These are phyloP conservation scores for Xylariaceae sp. DNA, from an alignment of 2,329 filamentous ascomycete species.

Conservation along the genomic window DNA sequence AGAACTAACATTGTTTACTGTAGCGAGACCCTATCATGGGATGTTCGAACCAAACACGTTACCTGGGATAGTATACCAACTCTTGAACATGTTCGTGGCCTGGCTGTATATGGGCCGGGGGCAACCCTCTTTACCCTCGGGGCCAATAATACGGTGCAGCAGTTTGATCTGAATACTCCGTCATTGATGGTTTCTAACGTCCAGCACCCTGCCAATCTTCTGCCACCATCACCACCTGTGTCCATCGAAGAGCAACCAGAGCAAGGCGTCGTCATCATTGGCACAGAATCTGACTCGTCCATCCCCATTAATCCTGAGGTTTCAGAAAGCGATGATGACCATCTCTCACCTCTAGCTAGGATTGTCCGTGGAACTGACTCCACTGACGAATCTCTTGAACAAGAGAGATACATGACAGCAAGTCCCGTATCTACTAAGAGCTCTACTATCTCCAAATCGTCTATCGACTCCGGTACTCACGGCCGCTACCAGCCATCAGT, in stretches of 20 bases:
- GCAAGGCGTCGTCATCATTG: conserved; percentile 55
- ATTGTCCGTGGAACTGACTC: conserved; percentile 73
- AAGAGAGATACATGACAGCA: conserved; percentile 66
- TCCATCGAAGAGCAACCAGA: conserved; percentile 75
- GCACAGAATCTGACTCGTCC: conserved; percentile 61
- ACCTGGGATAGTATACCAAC: conserved; percentile 89
- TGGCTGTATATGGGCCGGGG: conserved; percentile 87
- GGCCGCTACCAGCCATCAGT: conserved; percentile 57
- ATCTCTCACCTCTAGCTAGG: conserved; percentile 75
- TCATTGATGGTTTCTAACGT: conserved; percentile 83
- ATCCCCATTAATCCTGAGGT: conserved; percentile 63
- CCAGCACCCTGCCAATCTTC: conserved; percentile 79
- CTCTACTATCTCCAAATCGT: conserved; percentile 64
- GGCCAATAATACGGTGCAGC: conserved; percentile 86
- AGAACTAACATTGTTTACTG: conserved; percentile 39
- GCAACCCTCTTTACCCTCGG: conserved; percentile 93
- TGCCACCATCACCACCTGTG: conserved; percentile 82
- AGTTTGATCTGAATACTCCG: conserved; percentile 89
- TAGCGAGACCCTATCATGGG: conserved; percentile 92
- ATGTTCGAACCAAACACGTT: conserved; percentile 97
- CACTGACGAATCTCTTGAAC: conserved; percentile 63
- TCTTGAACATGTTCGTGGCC: conserved; percentile 76
- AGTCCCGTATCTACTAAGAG: conserved; percentile 71
- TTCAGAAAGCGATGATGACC: conserved; percentile 79
- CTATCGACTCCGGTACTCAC: conserved; percentile 59